A percentile compares a stretch with the other conserved stretches of the same genome.
Conservation (phyloP, 2,329 filamentous ascomycete species). For the Didymella pinodella region DNA sequence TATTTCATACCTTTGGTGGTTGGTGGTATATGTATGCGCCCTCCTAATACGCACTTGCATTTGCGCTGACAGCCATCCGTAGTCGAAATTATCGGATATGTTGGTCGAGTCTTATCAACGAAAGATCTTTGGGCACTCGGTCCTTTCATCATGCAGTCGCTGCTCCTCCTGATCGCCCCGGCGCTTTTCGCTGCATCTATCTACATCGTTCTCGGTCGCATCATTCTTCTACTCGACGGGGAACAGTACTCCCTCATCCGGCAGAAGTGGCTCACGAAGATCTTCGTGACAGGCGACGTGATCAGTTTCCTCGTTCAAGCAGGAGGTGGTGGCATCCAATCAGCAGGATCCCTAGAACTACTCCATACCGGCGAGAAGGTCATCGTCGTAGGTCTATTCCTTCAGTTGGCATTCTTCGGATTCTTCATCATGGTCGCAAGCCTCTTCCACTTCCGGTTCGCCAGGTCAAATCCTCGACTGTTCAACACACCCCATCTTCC, state of each 20-base stretch:
- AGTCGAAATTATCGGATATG: constrained; percentile 60
- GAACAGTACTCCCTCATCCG: constrained; percentile 52
- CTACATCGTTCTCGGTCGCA: constrained; percentile 58
- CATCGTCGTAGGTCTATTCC: constrained; percentile 24
- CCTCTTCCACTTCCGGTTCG: not conserved
- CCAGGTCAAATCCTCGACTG: not conserved
- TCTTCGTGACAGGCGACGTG: constrained; percentile 58
- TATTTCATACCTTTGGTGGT: not conserved
- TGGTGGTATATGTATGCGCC: not conserved
- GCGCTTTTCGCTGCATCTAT: constrained; percentile 58
- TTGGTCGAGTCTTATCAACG: constrained; percentile 51
- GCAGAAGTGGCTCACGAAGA: constrained; percentile 52
- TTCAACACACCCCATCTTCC: not conserved
- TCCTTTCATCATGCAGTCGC: constrained; percentile 54
- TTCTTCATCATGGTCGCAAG: constrained; percentile 17
- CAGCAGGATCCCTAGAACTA: constrained; percentile 2
- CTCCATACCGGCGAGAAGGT: constrained; percentile 11
- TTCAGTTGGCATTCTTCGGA: constrained; percentile 56
- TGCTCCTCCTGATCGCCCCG: constrained; percentile 57
- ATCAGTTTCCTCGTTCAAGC: constrained; percentile 56
- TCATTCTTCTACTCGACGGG: constrained; percentile 52
- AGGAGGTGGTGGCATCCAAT: constrained; percentile 45
- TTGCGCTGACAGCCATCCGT: not conserved
- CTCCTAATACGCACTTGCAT: not conserved
- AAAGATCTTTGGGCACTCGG: constrained; percentile 45